Evolutionary conservation across 371 early-diverging fungal species (phyloP).

Genomic region (Furculomyces boomerangus): DNA sequence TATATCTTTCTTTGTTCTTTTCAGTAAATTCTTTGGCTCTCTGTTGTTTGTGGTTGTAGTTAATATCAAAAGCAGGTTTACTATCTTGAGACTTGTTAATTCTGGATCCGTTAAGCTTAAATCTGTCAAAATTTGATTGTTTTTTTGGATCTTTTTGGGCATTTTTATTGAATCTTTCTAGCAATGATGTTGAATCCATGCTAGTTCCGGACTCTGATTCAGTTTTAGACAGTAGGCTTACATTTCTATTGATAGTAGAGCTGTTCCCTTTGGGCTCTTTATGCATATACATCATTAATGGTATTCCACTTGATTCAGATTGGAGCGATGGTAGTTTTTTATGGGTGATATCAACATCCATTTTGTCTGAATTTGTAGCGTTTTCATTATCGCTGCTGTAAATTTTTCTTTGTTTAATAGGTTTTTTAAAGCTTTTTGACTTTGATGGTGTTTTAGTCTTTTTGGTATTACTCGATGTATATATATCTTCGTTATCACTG

Average conservation of each 20-base stretch:
- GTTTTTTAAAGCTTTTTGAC: neutral
- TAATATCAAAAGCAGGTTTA: neutral
- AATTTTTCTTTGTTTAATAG: neutral
- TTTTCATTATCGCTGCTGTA: neutral
- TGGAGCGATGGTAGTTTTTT: no score
- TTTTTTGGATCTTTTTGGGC: no score
- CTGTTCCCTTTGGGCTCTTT: no score
- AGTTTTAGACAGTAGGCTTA: no score
- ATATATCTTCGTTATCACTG: neutral
- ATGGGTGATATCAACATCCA: neutral
- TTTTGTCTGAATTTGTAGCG: neutral
- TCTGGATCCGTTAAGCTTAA: neutral
- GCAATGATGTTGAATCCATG: no score
- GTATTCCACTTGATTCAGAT: no score
- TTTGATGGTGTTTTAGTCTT: neutral
- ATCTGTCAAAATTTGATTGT: no score
- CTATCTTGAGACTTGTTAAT: neutral
- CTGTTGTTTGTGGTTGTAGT: slow-evolving; percentile 12
- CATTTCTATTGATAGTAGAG: no score
- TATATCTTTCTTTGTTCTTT: slow-evolving; percentile 68
- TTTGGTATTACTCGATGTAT: neutral
- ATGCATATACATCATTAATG: no score
- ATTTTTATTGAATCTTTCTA: no score
- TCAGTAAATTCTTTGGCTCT: slow-evolving; percentile 49
- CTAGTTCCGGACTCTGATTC: no score